These are phyloP conservation scores for Colletotrichum cuscutae DNA, from an alignment of 2,329 filamentous ascomycete genomes.

Conservation along the genomic window DNA sequence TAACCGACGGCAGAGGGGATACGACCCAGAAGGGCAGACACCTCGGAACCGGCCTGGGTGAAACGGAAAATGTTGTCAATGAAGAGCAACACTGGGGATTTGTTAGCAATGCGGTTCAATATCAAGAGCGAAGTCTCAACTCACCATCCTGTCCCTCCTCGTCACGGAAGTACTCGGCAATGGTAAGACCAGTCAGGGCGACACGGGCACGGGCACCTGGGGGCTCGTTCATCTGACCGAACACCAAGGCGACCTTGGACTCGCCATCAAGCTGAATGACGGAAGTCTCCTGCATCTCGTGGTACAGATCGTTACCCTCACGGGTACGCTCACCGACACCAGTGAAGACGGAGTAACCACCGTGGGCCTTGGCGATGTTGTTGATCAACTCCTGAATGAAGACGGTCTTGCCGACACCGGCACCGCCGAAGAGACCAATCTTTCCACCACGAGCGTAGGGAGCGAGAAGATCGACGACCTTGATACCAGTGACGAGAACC, in stretches of 20 bases:
- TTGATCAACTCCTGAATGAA: constrained; percentile 99
- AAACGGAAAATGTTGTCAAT: constrained; percentile 99
- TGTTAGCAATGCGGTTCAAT: constrained; percentile 39
- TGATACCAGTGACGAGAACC: constrained; percentile 99
- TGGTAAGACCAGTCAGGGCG: constrained; percentile 87
- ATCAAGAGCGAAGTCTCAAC: constrained; percentile 41
- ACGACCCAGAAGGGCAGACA: constrained; percentile 98
- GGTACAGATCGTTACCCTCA: constrained; percentile 99
- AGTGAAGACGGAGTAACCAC: constrained; percentile 99
- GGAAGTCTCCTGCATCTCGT: constrained; percentile 99
- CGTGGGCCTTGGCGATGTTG: constrained; percentile 99
- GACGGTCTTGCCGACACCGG: constrained; percentile 99
- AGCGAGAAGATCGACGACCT: constrained; percentile 98
- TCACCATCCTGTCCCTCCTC: constrained; percentile 85
- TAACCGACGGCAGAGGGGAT: constrained; percentile 99
- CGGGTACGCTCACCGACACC: constrained; percentile 99
- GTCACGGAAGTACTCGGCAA: constrained; percentile 86
- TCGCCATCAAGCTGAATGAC: constrained; percentile 99
- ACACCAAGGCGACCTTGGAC: constrained; percentile 99
- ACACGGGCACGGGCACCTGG: constrained; percentile 99
- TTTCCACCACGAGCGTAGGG: constrained; percentile 99
- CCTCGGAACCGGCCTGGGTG: constrained; percentile 99
- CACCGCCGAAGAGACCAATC: constrained; percentile 99
- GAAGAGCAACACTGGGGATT: constrained; percentile 85
- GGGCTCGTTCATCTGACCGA: constrained; percentile 99